Evolutionary conservation across 2,329 filamentous ascomycete species (phyloP), one percentile per base, ranked within the genome.

Genomic region (Talaromyces sp.): DNA sequence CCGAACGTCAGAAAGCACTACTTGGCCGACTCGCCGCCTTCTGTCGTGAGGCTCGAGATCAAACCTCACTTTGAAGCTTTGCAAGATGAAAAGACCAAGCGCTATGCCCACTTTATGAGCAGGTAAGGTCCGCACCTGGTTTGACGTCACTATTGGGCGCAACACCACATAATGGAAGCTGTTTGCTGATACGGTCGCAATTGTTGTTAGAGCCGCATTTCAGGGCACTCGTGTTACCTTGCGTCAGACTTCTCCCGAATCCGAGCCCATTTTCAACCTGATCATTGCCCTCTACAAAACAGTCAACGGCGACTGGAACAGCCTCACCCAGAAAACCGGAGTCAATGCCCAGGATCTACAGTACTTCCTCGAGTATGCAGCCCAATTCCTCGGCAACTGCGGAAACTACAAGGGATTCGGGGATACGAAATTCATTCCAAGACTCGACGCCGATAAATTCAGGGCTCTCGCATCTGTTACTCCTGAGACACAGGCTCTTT

Each of bases 321-420:
- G 80, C 2, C 80, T 93, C 30, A 86, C 85, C 31, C 76, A 83
- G 64, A 87, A 89, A 74, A 86, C 87, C 18, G 82, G 83, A 34
- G 81, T 92, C 56, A 84, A 84, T 53, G 81, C 87, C 57, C 81
- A 87, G 59, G 84, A 91, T 60, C 72, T 92, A 53, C 82, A 83
- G 16, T 80, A 83, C 63, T 93, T 93, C 78, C 80, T 94, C 42
- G 86, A 92, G 73, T 95, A 94, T 74, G 83, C 89, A 7, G 86
- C 85, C 33, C 89, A 91, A 75, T 92, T 95, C 74, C 80, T 95
- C 2, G 89, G 89, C 52, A 95, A 94, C 72, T 83, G 83, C 64
- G 90, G 91, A 65, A 95, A 95, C 76, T 95, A 94, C 79, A 94
- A 94, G 79, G 89, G 89, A 68, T 94, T 93, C 69, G 91, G 91